These are phyloP conservation scores for Neurospora tetraspora DNA, from an alignment of 495 filamentous ascomycete genomes.

Conservation along the genomic window DNA sequence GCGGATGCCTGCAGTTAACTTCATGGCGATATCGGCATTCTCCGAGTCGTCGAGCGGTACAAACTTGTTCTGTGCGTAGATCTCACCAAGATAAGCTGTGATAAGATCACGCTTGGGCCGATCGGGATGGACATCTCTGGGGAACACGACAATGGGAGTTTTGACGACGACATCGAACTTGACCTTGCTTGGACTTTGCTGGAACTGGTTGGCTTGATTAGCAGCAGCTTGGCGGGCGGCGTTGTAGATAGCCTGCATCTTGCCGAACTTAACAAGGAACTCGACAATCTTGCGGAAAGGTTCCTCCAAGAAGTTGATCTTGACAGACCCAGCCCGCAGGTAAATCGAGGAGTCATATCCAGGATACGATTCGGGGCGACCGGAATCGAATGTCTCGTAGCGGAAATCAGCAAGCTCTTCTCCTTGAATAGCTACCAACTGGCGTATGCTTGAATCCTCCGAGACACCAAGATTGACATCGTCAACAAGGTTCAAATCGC, in stretches of 20 bases:
- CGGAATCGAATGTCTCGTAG: constrained; percentile 87
- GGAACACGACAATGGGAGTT: constrained; percentile 93
- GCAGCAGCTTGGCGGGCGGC: constrained; percentile 92
- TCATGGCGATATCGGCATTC: constrained; percentile 65
- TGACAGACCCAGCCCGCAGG: constrained; percentile 84
- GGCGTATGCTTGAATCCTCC: constrained; percentile 68
- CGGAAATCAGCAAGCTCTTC: constrained; percentile 96
- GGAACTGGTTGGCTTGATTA: constrained; percentile 84
- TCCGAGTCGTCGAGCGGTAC: constrained; percentile 66
- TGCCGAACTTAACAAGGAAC: constrained; percentile 95
- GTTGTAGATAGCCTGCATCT: constrained; percentile 99
- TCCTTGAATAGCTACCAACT: constrained; percentile 87
- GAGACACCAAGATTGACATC: constrained; percentile 89
- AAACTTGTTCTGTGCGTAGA: constrained; percentile 92
- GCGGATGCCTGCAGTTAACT: constrained; percentile 81
- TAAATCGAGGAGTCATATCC: constrained; percentile 92
- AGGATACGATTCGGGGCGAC: constrained; percentile 58
- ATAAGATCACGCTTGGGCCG: constrained; percentile 59
- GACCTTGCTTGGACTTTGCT: constrained; percentile 79
- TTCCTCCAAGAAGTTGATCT: constrained; percentile 91
- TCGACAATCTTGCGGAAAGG: constrained; percentile 98
- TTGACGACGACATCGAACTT: constrained; percentile 89
- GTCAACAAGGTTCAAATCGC: constrained; percentile 79
- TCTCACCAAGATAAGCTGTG: constrained; percentile 91
- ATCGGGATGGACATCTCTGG: constrained; percentile 54